Evolutionary conservation across 2,329 filamentous ascomycete genomes (phyloP), one percentile per base, ranked within the genome.

Genomic region (Grosmannia clavigera): DNA sequence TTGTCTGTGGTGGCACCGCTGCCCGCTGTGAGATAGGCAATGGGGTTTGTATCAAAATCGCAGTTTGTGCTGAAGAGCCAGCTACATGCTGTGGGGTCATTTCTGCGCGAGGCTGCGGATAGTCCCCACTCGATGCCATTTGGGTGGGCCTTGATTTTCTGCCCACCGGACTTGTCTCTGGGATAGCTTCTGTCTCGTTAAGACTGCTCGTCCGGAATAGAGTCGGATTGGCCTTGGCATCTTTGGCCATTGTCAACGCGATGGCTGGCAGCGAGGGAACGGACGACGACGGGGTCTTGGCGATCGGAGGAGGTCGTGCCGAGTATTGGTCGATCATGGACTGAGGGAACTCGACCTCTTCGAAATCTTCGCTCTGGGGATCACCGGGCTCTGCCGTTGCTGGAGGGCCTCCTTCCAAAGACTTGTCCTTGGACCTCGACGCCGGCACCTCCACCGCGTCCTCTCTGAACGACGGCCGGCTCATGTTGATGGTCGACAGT

Each of bases 401-500:
- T 5, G 40, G 58, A 9, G 29, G 56, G 10, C 58, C 59, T 43
- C 62, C 60, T 38, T 61, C 62, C 2, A 60, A n/a, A 5, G 43
- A n/a, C 43, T n/a, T 19, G 14, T 46, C 43, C 43, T n/a, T 46
- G 6, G 43, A n/a, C 19, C 16, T 19, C 6, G 64, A 64, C 6
- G 63, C 57, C 46, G 71, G 71, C 3, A 72, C 68, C 54, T 72
- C 70, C 5, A 70, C 65, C 27, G 68, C 65, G 29, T 76, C 73
- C 11, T 71, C 68, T 27, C 72, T 72, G 3, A 68, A 66, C 6
- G 65, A 59, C 7, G 61, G 27, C n/a, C 67, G 67, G 1, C 63
- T 60, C 35, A 78, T 69, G 58, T 68, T 72, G n/a, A 79, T 75
- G 12, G 68, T 71, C 1, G 70, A 71, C 61, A 80, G 70, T 40